phyloP scores from a whole-genome alignment of 2,329 filamentous ascomycete species.

The Colletotrichum viniferum region DNA sequence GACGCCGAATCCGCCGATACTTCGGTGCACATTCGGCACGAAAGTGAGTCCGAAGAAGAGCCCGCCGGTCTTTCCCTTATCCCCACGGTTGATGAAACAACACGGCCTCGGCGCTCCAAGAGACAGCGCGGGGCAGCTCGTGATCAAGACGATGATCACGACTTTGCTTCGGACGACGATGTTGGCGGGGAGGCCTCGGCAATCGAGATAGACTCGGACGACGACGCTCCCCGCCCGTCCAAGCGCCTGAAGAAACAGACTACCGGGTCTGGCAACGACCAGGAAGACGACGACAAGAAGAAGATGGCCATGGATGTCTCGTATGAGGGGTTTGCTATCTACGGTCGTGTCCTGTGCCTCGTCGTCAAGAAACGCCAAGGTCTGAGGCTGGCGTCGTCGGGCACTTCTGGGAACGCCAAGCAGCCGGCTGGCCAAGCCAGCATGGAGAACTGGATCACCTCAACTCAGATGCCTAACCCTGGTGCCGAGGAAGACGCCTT shows the following conservation, averaged over 20 bases:
- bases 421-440: conserved; percentile 67
- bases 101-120: conserved; percentile 23
- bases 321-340: conserved; percentile 96
- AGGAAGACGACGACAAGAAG: conserved; percentile 77
- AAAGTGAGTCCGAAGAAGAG: conserved; percentile 62
- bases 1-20: conserved; percentile 42
- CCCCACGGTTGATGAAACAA: conserved; percentile 43
- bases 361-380: conserved; percentile 80
- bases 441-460: conserved; percentile 86
- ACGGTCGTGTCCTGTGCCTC: conserved; percentile 89
- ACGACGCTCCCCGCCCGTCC: conserved; percentile 42
- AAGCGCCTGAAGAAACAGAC: conserved; percentile 50
- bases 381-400: conserved; percentile 34
- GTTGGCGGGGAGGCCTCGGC: conserved; percentile 33
- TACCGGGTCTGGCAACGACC: conserved; percentile 30
- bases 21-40: conserved; percentile 52
- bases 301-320: conserved; percentile 84
- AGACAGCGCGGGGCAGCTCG: conserved; percentile 29
- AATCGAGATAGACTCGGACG: conserved; percentile 43
- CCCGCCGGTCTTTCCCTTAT: conserved; percentile 61
- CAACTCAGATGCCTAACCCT: conserved; percentile 68
- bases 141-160: conserved; percentile 33
- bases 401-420: conserved; percentile 33
- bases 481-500: conserved; percentile 31
- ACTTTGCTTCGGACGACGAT: conserved; percentile 32